Evolutionary conservation across 352 stramenopile species (phyloP).

Genomic region (Aphanomyces euteiches): DNA sequence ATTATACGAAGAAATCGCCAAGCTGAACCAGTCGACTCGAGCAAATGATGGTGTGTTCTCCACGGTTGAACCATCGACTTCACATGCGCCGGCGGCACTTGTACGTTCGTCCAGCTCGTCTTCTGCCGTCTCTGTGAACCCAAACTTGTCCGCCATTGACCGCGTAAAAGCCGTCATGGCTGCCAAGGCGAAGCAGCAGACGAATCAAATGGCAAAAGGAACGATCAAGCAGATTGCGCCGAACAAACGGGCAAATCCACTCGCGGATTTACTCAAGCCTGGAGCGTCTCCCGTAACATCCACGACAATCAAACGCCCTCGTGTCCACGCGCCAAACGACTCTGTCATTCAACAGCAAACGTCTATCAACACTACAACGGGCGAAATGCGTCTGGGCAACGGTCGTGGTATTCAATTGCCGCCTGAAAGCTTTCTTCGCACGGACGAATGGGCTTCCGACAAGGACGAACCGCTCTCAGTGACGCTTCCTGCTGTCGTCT

Average conservation of each 20-base stretch:
- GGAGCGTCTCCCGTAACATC: constrained; percentile 36
- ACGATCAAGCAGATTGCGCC: constrained; percentile 32
- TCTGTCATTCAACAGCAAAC: neutral
- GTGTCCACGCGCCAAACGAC: constrained; percentile 31
- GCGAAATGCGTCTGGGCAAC: constrained; percentile 73
- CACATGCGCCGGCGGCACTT: constrained; percentile 48
- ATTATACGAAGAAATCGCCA: constrained; percentile 50
- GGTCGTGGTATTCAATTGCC: constrained; percentile 56
- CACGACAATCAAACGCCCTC: constrained; percentile 44
- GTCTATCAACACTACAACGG: constrained; percentile 31
- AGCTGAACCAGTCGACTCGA: constrained; percentile 1
- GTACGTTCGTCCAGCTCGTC: constrained; percentile 5
- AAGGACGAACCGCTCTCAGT: constrained; percentile 50
- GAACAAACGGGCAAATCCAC: constrained; percentile 68
- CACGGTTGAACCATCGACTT: constrained; percentile 30
- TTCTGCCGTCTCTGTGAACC: constrained; percentile 24
- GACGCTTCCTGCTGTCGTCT: constrained; percentile 66
- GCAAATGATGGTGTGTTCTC: neutral
- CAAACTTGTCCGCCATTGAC: constrained; percentile 57
- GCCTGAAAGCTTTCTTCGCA: constrained; percentile 69
- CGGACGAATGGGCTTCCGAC: constrained; percentile 76
- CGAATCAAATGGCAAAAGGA: constrained; percentile 18
- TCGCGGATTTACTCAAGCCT: constrained; percentile 65
- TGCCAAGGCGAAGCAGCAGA: constrained; percentile 51
- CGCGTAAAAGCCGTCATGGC: constrained; percentile 74